Evolutionary conservation across 352 stramenopile species (phyloP), one percentile per base, ranked within the genome.

Genomic region (Pythium phragmitis): DNA sequence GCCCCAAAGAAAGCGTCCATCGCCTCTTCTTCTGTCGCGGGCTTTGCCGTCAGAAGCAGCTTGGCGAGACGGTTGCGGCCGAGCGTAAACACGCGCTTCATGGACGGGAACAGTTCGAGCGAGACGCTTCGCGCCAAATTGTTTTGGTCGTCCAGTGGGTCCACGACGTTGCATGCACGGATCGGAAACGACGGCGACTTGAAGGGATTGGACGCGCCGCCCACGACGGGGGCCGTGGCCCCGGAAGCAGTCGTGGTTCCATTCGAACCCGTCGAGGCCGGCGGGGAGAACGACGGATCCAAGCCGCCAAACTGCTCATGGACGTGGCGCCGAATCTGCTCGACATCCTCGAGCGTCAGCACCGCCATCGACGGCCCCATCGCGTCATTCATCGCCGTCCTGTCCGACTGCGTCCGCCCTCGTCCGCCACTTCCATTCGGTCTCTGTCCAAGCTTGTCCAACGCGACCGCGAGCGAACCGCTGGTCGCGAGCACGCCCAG

Each of bases 101-200:
- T 78, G 12, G 82, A 72, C 8, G 82, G 81, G 56, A 94, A 89
- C 39, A 68, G 73, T 21, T 94, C 84, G 5, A 77, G 73, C 17
- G 84, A 89, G 2, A 94, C 83, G 55, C 83, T 92, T 21, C 86
- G 83, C 36, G 82, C 87, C 43, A 96, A 65, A 62, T 97, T 97
- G 72, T 97, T 94, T 60, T 75, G 76, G 51, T 87, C 76, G 57
- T 97, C 81, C 23, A 97, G 76, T 13, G 90, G 89, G 49, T 97
- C 89, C 55, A 96, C 80, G 37, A 97, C 85, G 66, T 97, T 97
- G 67, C 88, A 94, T 17, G 76, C 80, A 21, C 89, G 85, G 17
- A 94, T 82, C 12, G 77, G 80, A 60, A 97, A 94, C 60, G 79
- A 53, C 30, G 57, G 51, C 26, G 53, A 7, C 47, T 69, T 63